Conservation (phyloP, 305 asterid genomes). For the Solanum hybrid region DNA sequence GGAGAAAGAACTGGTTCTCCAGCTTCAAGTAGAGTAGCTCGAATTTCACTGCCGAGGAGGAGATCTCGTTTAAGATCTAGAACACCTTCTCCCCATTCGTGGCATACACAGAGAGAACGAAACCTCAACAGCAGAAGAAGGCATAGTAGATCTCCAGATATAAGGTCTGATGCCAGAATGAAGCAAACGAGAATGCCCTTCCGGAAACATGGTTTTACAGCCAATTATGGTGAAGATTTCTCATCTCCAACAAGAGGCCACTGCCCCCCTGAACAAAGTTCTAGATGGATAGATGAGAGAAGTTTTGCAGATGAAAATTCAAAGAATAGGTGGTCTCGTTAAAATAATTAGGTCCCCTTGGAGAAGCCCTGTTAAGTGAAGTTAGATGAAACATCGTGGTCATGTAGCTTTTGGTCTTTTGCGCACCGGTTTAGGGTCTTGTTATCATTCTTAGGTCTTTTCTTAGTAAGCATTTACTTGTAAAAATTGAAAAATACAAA, state of each 20-base stretch:
- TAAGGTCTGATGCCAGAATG: conserved; percentile 45
- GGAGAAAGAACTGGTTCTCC: conserved; percentile 52
- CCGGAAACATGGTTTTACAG: conserved; percentile 35
- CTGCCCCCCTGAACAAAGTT: conserved; percentile 38
- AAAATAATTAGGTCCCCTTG: conserved; percentile 30
- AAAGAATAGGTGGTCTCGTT: conserved; percentile 40
- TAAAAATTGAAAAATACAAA: not conserved
- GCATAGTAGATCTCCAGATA: conserved; percentile 59
- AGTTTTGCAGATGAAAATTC: conserved; percentile 28
- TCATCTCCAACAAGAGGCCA: conserved; percentile 46
- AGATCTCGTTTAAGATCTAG: conserved; percentile 77
- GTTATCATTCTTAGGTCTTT: not conserved
- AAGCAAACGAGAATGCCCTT: conserved; percentile 44
- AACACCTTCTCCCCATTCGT: conserved; percentile 63
- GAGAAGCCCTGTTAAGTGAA: conserved; percentile 5
- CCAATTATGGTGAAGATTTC: conserved; percentile 43
- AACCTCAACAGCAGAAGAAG: conserved; percentile 24
- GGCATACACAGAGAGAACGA: conserved; percentile 56
- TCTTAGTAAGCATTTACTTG: not conserved
- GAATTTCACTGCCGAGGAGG: conserved; percentile 21
- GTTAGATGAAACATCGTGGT: not conserved
- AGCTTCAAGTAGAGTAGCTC: conserved; percentile 26
- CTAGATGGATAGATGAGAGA: conserved; percentile 42
- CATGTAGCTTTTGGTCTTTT: not conserved
- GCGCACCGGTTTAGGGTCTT: not conserved